Base-by-base conservation (phyloP, 371 early-diverging fungal species). In the Apophysomyces variabilis region DNA sequence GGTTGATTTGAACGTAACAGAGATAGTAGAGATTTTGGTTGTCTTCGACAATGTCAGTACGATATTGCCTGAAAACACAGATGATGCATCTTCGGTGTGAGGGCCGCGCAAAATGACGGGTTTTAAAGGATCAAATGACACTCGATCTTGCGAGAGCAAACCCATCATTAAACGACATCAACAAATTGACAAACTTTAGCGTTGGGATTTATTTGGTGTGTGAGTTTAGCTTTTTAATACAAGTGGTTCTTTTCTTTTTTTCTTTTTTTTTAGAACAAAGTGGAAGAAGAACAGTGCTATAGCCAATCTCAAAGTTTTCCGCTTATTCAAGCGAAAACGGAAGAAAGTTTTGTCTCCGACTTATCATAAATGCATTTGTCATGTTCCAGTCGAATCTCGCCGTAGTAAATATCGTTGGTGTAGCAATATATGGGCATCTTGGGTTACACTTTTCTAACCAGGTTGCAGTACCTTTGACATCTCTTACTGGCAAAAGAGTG, bases 71-170 rank as follows among this genome's bases (percentile, higher is more conserved):
- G 72, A 69, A 47, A 80, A 78, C 0, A 78, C 78, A 4, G 75
- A 58, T n/a, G 73, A 61, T 4, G 71, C 60, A 44, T 70, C 72
- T 59, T 80, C 81, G 32, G 76, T 61, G 37, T 76, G 75, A 11
- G 76, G 71, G 5, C 81, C 81, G 38, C 81, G 67, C 32, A 80
- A 66, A 71, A 80, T 75, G 43, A 80, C 64, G 9, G 81, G 81
- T 32, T 80, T 76, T 21, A 80, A 67, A 38, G 81, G 81, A 68
- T 80, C 81, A 65, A 80, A 80, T 26, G 74, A 71, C 67, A 80
- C 61, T 35, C 71, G 66, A 38, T 76, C 73, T 50, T 71, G 76
- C 32, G 81, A 62, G 38, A 79, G 38, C 54, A 74, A 64, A 21
- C 71, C 68, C 38, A 74, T 50, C 54, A 50, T 50, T 26, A 50